These are phyloP conservation scores for Lichtheimia ornata DNA, from an alignment of 371 early-diverging fungal genomes.

Conservation along the genomic window DNA sequence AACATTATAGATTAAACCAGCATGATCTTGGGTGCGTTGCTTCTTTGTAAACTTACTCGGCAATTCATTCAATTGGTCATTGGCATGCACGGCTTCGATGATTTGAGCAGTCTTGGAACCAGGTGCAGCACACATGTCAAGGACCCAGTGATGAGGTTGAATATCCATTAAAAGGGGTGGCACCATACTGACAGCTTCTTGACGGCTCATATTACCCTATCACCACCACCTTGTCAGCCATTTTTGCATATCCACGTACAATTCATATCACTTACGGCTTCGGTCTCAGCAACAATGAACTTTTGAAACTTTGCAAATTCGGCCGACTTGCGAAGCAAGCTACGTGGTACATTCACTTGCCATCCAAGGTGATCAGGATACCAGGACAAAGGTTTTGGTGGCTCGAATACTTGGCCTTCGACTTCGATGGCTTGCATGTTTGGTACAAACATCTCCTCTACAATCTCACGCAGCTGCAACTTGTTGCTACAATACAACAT, in stretches of 20 bases:
- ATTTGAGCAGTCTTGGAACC: slow-evolving; percentile 93
- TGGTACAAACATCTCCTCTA: slow-evolving; percentile 58
- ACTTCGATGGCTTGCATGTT: slow-evolving; percentile 54
- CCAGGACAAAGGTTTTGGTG: slow-evolving; percentile 83
- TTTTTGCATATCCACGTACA: not conserved
- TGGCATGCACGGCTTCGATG: slow-evolving; percentile 87
- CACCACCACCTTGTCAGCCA: not conserved
- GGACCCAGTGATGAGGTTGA: slow-evolving; percentile 84
- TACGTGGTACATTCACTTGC: slow-evolving; percentile 76
- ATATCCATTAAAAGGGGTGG: slow-evolving; percentile 95
- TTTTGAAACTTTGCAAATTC: slow-evolving; percentile 83
- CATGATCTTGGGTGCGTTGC: no score
- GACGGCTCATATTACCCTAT: slow-evolving; percentile 93
- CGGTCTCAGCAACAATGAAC: slow-evolving; percentile 94
- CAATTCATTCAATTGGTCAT: slow-evolving; percentile 59
- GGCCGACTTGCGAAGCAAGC: slow-evolving; percentile 71
- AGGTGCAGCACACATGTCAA: slow-evolving; percentile 94
- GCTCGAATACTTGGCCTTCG: slow-evolving; percentile 72
- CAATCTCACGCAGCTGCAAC: slow-evolving; percentile 53
- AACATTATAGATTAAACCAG: no score
- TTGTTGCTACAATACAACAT: slow-evolving; percentile 31
- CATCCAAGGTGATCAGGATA: slow-evolving; percentile 93
- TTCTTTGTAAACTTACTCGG: slow-evolving; percentile 49
- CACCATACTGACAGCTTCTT: slow-evolving; percentile 99
- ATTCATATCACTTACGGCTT: slow-evolving; percentile 45